These are phyloP conservation scores for Pseudogymnoascus sp. DNA, from an alignment of 2,329 filamentous ascomycete species.

Conservation along the genomic window DNA sequence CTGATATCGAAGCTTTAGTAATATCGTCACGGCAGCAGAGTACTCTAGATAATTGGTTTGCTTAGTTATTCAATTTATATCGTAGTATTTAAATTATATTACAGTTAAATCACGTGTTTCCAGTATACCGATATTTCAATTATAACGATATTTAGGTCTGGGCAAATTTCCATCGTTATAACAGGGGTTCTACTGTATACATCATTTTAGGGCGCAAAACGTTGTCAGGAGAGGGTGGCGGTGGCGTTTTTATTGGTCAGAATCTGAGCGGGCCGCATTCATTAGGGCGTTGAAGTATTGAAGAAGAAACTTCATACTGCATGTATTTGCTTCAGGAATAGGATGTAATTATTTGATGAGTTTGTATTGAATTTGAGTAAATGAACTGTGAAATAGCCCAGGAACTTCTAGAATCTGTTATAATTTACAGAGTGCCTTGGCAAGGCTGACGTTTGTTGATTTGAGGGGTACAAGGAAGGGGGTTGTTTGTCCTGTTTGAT, in stretches of 20 bases:
- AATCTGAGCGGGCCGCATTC: slow-evolving; percentile 7
- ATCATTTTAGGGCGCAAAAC: slow-evolving; percentile 7
- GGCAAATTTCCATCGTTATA: too few species aligned
- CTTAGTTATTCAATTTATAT: too few species aligned
- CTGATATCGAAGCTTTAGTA: too few species aligned
- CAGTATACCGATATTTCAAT: too few species aligned
- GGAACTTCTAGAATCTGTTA: neutral
- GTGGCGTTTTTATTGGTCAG: slow-evolving; percentile 9
- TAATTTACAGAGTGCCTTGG: neutral
- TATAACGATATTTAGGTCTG: too few species aligned
- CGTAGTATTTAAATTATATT: too few species aligned
- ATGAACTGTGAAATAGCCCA: neutral
- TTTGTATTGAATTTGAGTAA: neutral
- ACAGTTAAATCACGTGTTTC: too few species aligned
- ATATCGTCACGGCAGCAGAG: too few species aligned
- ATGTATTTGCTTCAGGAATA: slow-evolving; percentile 6
- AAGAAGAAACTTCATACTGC: slow-evolving; percentile 6
- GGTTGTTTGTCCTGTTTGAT: neutral
- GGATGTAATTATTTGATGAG: neutral
- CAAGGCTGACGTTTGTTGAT: neutral
- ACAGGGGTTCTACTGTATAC: too few species aligned
- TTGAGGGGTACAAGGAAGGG: neutral
- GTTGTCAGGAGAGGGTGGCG: slow-evolving; percentile 1
- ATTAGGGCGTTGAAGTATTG: slow-evolving; percentile 1
- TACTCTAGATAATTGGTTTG: too few species aligned